Conservation (phyloP, 2,329 filamentous ascomycete species). For the Neonectria faginata region DNA sequence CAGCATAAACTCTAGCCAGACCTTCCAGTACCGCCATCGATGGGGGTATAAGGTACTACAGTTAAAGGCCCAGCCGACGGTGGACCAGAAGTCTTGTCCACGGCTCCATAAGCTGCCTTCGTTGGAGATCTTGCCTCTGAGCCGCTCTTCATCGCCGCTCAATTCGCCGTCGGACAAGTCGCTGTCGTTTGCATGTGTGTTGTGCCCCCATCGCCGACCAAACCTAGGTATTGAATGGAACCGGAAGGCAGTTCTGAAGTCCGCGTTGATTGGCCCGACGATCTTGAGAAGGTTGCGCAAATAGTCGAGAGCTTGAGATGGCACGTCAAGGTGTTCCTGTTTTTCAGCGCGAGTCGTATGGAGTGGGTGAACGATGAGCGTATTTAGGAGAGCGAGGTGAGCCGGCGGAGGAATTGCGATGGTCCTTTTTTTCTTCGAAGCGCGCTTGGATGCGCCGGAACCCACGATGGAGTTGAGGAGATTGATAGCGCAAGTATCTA, state of each 20-base stretch:
- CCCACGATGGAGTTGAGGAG: constrained; percentile 74
- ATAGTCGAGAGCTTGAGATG: constrained; percentile 76
- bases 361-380: constrained; percentile 83
- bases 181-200: constrained; percentile 56
- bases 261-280: constrained; percentile 77
- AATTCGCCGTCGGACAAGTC: constrained; percentile 56
- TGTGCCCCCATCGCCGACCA: constrained; percentile 50
- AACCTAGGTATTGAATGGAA: constrained; percentile 62
- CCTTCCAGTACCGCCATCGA: constrained; percentile 84
- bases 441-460: constrained; percentile 57
- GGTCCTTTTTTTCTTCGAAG: constrained; percentile 49
- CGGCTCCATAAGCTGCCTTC: constrained; percentile 76
- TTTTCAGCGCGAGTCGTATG: constrained; percentile 79
- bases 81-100: constrained; percentile 90
- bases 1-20: constrained; percentile 84
- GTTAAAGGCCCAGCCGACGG: constrained; percentile 92
- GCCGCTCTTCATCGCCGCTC: constrained; percentile 61
- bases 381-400: constrained; percentile 82
- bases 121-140: constrained; percentile 71
- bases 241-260: constrained; percentile 76
- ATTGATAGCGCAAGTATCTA: constrained; percentile 63
- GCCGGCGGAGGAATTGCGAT: constrained; percentile 76
- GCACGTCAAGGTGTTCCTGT: constrained; percentile 69
- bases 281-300: constrained; percentile 74
- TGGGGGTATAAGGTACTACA: constrained; percentile 79